Conservation (phyloP, 2,329 filamentous ascomycete genomes). For the Aulographum hederae region DNA sequence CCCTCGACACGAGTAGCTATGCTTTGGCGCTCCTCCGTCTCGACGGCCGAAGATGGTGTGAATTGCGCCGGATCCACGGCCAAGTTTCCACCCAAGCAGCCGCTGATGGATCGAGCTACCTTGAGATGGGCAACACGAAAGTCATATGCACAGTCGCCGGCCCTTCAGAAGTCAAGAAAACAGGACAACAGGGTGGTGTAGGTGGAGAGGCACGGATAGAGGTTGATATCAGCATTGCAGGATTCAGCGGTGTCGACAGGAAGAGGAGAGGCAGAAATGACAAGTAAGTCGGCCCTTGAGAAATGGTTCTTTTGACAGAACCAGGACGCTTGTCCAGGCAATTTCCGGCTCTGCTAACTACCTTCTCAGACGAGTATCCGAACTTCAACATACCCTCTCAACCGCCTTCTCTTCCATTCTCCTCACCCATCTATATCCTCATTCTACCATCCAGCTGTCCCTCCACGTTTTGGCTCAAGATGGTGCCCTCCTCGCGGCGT, state of each 20-base stretch:
- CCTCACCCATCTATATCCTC: slow-evolving; percentile 76
- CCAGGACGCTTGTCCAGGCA: no score
- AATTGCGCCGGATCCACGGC: slow-evolving; percentile 72
- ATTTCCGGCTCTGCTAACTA: no score
- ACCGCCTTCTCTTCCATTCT: slow-evolving; percentile 60
- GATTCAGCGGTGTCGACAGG: slow-evolving; percentile 74
- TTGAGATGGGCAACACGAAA: slow-evolving; percentile 95
- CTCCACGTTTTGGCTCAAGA: slow-evolving; percentile 82
- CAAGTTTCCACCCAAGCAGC: slow-evolving; percentile 86
- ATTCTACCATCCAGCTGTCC: slow-evolving; percentile 65
- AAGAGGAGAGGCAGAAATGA: slow-evolving; percentile 59
- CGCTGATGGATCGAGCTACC: slow-evolving; percentile 80
- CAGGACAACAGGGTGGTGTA: slow-evolving; percentile 25
- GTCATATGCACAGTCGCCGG: slow-evolving; percentile 86
- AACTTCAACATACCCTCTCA: slow-evolving; percentile 64
- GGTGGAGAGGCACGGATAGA: slow-evolving; percentile 36
- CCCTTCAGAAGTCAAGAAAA: slow-evolving; percentile 49
- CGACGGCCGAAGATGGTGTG: slow-evolving; percentile 84
- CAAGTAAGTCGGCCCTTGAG: slow-evolving; percentile 42
- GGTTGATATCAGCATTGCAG: slow-evolving; percentile 70
- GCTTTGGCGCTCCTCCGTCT: slow-evolving; percentile 53
- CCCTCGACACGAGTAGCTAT: slow-evolving; percentile 88
- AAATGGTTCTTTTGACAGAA: no score
- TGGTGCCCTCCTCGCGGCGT: slow-evolving; percentile 73
- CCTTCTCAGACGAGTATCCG: slow-evolving; percentile 48